phyloP scores from a whole-genome alignment of 495 filamentous ascomycete species.

The Talaromyces proteolyticus region DNA sequence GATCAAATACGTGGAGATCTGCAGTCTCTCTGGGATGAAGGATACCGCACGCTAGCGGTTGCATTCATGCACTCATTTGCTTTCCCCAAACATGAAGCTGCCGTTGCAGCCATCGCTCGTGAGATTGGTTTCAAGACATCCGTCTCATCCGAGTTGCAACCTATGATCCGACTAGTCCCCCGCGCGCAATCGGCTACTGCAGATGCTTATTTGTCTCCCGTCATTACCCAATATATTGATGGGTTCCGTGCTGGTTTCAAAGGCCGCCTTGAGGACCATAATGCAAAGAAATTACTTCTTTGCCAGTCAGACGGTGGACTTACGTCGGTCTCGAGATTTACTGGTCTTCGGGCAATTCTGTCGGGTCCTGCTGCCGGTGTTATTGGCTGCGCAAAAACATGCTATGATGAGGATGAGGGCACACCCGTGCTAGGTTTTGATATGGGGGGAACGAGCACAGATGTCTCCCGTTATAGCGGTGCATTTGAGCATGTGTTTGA shows the following conservation, averaged over 20 bases:
- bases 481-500: conserved; percentile 96
- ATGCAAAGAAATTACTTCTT: conserved; percentile 42
- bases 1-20: conserved; percentile 35
- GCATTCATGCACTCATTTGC: conserved; percentile 49
- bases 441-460: conserved; percentile 93
- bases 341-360: conserved; percentile 52
- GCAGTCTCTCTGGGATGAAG: conserved; percentile 33
- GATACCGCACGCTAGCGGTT: conserved; percentile 46
- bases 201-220: conserved; percentile 93
- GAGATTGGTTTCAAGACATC: conserved; percentile 51
- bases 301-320: conserved; percentile 54
- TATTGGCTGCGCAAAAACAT: conserved; percentile 92
- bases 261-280: conserved; percentile 45
- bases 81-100: conserved; percentile 46
- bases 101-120: conserved; percentile 41
- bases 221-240: conserved; percentile 91
- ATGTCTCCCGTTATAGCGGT: conserved; percentile 90
- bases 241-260: conserved; percentile 69
- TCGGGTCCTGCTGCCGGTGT: conserved; percentile 63
- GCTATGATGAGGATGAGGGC: conserved; percentile 79
- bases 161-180: conserved; percentile 75
- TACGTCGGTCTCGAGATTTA: conserved; percentile 51
- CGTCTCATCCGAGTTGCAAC: conserved; percentile 61
- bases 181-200: conserved; percentile 89
- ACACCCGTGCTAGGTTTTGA: conserved; percentile 95